Percentiles rank a stretch among this genome's conserved stretches.
These are phyloP conservation scores for Xylariales sp. DNA, from an alignment of 2,329 filamentous ascomycete genomes.

Conservation along the genomic window DNA sequence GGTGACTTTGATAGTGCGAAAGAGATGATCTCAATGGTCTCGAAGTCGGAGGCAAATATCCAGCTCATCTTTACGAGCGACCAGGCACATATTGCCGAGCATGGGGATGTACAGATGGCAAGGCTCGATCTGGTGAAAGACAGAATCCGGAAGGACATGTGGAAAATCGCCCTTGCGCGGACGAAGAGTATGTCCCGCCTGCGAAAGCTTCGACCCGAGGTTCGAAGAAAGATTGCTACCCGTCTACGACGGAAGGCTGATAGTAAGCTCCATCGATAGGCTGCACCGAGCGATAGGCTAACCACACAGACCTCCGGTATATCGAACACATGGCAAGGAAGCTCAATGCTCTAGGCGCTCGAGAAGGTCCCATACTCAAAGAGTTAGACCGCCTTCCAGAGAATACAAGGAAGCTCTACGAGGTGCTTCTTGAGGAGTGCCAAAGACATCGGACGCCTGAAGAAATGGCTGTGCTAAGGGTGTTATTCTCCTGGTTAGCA, in stretches of 20 bases:
- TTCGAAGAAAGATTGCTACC: neutral
- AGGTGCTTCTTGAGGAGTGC: slow-evolving; percentile 6
- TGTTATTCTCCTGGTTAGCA: slow-evolving; percentile 1
- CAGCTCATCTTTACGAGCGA: slow-evolving; percentile 3
- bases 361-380: slow-evolving; percentile 1
- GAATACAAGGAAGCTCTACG: slow-evolving; percentile 2
- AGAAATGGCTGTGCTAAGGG: neutral
- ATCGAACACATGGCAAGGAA: slow-evolving; percentile 5
- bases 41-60: neutral
- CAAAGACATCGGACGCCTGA: neutral
- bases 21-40: neutral
- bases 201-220: neutral
- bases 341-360: slow-evolving; percentile 1
- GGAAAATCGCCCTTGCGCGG: slow-evolving; percentile 1
- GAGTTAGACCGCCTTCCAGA: slow-evolving; percentile 2
- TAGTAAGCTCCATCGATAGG: too few relatives aligned
- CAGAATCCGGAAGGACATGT: neutral
- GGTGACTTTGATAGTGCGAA: neutral
- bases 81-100: neutral
- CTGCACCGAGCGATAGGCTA: too few relatives aligned
- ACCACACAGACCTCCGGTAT: slow-evolving; percentile 1
- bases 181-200: neutral
- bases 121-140: neutral
- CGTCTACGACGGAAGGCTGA: slow-evolving; percentile 1
- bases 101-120: neutral